Evolutionary conservation across 163 green algal species (phyloP).

Genomic region (Chlamydomonas reinhardtii): DNA sequence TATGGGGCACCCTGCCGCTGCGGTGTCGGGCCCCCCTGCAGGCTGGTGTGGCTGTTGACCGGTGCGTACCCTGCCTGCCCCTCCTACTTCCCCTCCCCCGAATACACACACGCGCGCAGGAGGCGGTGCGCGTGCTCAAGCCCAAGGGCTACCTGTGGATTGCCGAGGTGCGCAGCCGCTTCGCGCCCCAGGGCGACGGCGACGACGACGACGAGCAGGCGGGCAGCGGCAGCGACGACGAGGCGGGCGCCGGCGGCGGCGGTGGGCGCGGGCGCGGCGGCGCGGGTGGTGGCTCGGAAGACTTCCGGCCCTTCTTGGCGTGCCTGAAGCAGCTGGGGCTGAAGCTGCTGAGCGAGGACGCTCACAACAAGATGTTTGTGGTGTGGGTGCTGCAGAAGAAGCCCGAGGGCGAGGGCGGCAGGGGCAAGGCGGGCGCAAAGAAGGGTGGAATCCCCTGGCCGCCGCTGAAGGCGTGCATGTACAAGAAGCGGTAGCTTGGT

Average conservation of each 20-base stretch:
- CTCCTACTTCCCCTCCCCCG: too few relatives aligned
- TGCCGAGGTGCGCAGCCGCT: conserved; percentile 92
- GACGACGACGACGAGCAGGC: neutral
- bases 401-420: neutral
- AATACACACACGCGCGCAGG: too few relatives aligned
- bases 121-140: conserved; percentile 89
- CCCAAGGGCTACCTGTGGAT: conserved; percentile 91
- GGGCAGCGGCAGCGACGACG: neutral
- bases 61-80: too few relatives aligned
- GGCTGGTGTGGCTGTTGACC: too few relatives aligned
- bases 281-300: conserved; percentile 48
- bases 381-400: conserved; percentile 84
- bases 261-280: neutral
- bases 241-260: neutral
- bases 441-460: conserved; percentile 78
- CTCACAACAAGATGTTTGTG: conserved; percentile 94
- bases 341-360: conserved; percentile 74
- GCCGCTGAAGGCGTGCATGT: conserved; percentile 91
- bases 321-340: conserved; percentile 84
- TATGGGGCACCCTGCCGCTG: too few relatives aligned
- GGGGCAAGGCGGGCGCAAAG: neutral
- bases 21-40: too few relatives aligned
- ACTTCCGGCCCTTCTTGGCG: conserved; percentile 77
- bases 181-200: conserved; percentile 16
- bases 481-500: conserved; percentile 87